Evolutionary conservation across 192 early-diverging fungal genomes (phyloP).

Genomic region (Radiomyces spectabilis): DNA sequence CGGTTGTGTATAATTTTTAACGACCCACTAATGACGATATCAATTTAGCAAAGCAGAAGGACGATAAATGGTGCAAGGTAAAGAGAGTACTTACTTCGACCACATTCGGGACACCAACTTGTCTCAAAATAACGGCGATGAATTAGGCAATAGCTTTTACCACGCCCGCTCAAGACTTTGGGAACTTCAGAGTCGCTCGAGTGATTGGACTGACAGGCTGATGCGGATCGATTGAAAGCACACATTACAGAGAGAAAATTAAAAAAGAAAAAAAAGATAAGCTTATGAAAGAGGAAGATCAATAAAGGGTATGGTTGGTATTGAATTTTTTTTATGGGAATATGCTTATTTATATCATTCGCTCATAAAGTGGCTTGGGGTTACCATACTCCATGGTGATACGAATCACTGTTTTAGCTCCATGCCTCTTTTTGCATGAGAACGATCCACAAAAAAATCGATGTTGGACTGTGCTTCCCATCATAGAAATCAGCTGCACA

Average conservation of each 20-base stretch:
- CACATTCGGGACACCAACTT: slow-evolving; percentile 23
- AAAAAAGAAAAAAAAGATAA: neutral
- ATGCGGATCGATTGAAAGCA: neutral
- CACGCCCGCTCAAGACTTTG: neutral
- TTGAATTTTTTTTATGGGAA: neutral
- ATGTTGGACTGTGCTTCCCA: too few species aligned
- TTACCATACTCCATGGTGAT: too few species aligned
- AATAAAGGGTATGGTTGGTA: neutral
- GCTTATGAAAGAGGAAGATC: neutral
- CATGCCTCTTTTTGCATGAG: too few species aligned
- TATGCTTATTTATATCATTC: too few species aligned
- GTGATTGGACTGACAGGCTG: neutral
- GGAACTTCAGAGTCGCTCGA: neutral
- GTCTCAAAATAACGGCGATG: slow-evolving; percentile 20
- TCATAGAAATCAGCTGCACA: too few species aligned
- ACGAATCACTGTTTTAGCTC: too few species aligned
- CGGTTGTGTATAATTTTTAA: neutral
- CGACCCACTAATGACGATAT: neutral
- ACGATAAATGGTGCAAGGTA: neutral
- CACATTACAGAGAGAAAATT: neutral
- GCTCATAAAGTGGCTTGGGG: too few species aligned
- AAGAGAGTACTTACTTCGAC: neutral
- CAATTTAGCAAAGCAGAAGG: neutral
- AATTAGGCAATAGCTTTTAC: slow-evolving; percentile 17
- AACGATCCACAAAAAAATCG: too few species aligned